phyloP scores from a whole-genome alignment of 2,329 filamentous ascomycete species.

The Monilinia laxa region DNA sequence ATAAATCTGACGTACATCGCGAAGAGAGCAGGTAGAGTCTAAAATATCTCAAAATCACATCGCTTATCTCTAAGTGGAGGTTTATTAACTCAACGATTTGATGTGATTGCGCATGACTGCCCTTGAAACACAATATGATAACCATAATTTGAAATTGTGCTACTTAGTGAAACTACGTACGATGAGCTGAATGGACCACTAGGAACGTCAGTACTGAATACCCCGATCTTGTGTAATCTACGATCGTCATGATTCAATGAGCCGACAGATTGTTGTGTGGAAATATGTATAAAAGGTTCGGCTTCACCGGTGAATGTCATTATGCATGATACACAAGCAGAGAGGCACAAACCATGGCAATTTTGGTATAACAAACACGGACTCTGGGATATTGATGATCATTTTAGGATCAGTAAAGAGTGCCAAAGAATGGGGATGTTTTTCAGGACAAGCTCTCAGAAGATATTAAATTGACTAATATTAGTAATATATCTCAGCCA shows the following conservation, averaged over 20 bases:
- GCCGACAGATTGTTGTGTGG: rapidly evolving
- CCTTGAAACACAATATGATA: background rate
- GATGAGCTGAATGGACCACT: background rate
- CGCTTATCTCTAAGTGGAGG: background rate
- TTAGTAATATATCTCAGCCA: background rate
- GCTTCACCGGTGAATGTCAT: background rate
- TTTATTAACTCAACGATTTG: background rate
- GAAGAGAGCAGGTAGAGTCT: background rate
- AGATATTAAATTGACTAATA: background rate
- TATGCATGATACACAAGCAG: background rate
- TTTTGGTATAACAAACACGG: background rate
- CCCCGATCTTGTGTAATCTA: background rate
- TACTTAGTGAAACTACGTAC: background rate
- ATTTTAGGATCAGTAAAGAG: too few relatives aligned
- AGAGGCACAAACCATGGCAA: background rate
- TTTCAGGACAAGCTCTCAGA: too few relatives aligned
- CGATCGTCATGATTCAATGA: background rate
- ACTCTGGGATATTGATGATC: background rate
- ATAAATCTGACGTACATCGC: background rate
- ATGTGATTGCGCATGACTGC: background rate
- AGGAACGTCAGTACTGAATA: too few relatives aligned
- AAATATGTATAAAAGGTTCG: background rate
- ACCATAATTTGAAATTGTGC: background rate
- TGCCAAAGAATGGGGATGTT: too few relatives aligned
- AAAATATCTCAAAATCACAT: background rate